Evolutionary conservation across 306 rosid genomes (phyloP).

Genomic region (Spatholobus suberectus): DNA sequence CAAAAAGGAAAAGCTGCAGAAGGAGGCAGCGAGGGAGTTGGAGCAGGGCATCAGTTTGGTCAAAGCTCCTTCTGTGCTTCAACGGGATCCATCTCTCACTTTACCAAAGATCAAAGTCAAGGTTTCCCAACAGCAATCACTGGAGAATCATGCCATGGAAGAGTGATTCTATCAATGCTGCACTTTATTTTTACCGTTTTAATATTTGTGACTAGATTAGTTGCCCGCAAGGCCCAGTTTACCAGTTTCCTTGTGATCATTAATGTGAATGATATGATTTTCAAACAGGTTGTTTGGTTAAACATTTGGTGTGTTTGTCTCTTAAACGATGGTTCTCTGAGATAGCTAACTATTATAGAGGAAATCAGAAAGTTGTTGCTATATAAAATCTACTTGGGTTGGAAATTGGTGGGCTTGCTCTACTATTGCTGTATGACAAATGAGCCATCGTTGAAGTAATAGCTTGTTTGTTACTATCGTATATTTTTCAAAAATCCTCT

Average conservation of each 20-base stretch:
- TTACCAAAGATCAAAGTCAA: conserved; percentile 63
- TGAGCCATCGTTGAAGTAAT: neutral
- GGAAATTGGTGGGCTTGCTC: neutral
- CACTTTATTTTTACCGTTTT: neutral
- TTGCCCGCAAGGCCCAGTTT: neutral
- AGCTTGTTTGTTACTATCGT: neutral
- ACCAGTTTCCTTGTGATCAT: conserved; percentile 17
- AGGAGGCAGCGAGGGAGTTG: conserved; percentile 58
- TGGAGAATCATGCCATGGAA: conserved; percentile 63
- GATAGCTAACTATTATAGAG: neutral
- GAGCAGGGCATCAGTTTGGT: conserved; percentile 58
- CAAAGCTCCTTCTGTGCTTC: conserved; percentile 61
- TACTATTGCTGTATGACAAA: neutral
- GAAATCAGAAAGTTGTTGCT: neutral
- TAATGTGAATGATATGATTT: conserved; percentile 17
- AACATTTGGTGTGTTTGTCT: neutral
- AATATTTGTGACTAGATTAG: conserved; percentile 12
- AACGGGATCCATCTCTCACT: conserved; percentile 56
- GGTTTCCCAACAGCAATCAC: conserved; percentile 49
- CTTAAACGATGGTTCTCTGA: neutral
- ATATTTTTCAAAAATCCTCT: neutral
- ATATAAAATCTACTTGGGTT: neutral
- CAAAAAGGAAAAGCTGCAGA: conserved; percentile 42
- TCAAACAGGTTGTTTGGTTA: neutral
- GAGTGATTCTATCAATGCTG: conserved; percentile 55